These are phyloP conservation scores for Termitomyces sp. DNA, from an alignment of 768 basidiomycete genomes.

Conservation along the genomic window DNA sequence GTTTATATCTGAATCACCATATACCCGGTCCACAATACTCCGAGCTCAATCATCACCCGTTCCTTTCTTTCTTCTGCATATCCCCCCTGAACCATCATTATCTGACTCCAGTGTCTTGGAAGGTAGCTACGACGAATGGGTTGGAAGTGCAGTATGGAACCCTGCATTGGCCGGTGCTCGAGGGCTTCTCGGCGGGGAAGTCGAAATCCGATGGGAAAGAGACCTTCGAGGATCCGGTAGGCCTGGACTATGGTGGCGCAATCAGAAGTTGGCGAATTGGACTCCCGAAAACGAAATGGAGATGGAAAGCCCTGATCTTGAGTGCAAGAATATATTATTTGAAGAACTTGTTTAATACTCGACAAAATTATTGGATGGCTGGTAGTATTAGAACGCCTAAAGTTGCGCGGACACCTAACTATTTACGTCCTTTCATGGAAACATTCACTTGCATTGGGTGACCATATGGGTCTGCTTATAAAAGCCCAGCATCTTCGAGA, in stretches of 20 bases:
- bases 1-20: constrained; percentile 77
- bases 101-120: not conserved
- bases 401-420: not conserved
- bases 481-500: constrained; percentile 36
- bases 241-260: constrained; percentile 43
- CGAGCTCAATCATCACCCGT: constrained; percentile 72
- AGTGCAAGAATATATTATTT: constrained; percentile 7
- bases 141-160: constrained; percentile 66
- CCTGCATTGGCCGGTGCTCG: constrained; percentile 51
- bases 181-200: constrained; percentile 55
- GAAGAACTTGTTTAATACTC: constrained; percentile 5
- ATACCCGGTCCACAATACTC: constrained; percentile 66
- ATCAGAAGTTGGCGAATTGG: constrained; percentile 33
- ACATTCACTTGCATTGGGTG: not conserved
- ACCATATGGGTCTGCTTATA: constrained; percentile 8
- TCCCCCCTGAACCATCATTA: constrained; percentile 45
- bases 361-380: not conserved
- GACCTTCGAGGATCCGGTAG: constrained; percentile 27
- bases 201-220: constrained; percentile 71
- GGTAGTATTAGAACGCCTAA: not conserved
- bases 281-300: constrained; percentile 21
- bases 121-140: constrained; percentile 10
- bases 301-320: not conserved
- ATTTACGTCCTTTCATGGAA: not conserved
- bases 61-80: constrained; percentile 76